Evolutionary conservation across 1,284 basidiomycete species (phyloP).

Genomic region (Stygiomarasmius scandens): DNA sequence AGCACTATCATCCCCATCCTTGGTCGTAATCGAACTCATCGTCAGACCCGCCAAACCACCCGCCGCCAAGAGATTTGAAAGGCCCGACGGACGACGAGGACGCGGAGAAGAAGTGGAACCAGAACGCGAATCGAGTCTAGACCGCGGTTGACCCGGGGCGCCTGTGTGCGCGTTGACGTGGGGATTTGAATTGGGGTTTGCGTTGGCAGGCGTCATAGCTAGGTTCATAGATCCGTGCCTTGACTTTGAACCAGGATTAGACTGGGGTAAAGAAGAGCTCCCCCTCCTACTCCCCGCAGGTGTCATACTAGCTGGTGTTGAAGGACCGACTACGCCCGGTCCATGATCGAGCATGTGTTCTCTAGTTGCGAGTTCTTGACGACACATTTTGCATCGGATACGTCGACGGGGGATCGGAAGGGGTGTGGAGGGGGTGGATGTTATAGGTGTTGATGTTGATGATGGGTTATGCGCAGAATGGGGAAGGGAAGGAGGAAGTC

Average conservation of each 20-base stretch:
- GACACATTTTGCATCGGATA: slow-evolving; percentile 91
- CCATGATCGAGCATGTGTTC: slow-evolving; percentile 94
- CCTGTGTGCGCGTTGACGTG: background rate
- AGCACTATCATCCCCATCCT: background rate
- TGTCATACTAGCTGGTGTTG: slow-evolving; percentile 52
- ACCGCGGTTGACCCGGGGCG: slow-evolving; percentile 18
- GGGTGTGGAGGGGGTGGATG: slow-evolving; percentile 1
- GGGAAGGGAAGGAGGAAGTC: slow-evolving; percentile 56
- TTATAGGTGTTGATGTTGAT: background rate
- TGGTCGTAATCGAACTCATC: background rate
- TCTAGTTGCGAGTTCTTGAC: slow-evolving; percentile 82
- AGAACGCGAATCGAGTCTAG: background rate
- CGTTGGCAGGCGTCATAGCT: slow-evolving; percentile 22
- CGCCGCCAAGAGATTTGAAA: slow-evolving; percentile 8
- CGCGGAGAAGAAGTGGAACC: slow-evolving; percentile 16
- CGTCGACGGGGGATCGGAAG: slow-evolving; percentile 47
- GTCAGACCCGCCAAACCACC: background rate
- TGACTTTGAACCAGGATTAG: background rate
- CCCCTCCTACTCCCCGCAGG: background rate
- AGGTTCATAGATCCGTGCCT: background rate
- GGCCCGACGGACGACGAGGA: slow-evolving; percentile 36
- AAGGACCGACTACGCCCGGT: slow-evolving; percentile 67
- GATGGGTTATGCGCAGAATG: too few relatives aligned
- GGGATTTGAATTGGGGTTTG: background rate
- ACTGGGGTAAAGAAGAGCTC: background rate